phyloP scores from a whole-genome alignment of 192 early-diverging fungal genomes.

The Linnemannia exigua region DNA sequence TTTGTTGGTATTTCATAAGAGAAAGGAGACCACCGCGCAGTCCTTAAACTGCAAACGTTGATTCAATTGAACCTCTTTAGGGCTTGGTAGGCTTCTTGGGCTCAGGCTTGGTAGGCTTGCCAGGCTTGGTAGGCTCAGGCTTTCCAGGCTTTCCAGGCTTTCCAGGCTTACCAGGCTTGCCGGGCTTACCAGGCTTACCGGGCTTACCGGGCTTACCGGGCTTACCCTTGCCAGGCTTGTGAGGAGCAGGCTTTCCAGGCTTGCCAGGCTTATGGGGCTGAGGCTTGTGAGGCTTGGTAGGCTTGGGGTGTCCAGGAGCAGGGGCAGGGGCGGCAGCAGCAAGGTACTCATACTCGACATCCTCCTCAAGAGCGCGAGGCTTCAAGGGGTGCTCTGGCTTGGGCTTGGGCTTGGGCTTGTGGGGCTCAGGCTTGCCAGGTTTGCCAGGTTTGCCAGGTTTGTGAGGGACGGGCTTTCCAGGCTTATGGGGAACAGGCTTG shows the following conservation, averaged over 20 bases:
- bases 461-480: not conserved
- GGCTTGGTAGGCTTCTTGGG: not conserved
- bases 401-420: not conserved
- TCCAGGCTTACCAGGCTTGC: not conserved
- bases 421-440: not conserved
- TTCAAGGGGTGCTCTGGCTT: not conserved
- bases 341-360: too few relatives aligned
- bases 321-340: too few relatives aligned
- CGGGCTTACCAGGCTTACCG: not conserved
- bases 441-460: slow-evolving; percentile 1
- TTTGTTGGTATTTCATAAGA: not conserved
- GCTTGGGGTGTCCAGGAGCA: slow-evolving; percentile 9
- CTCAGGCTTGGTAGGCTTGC: not conserved
- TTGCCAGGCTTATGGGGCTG: slow-evolving; percentile 2
- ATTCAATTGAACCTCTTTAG: not conserved
- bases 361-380: too few relatives aligned
- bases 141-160: not conserved
- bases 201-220: slow-evolving; percentile 1
- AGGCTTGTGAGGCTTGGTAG: slow-evolving; percentile 10
- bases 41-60: not conserved
- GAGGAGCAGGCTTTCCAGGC: not conserved
- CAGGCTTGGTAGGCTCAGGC: not conserved
- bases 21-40: too few relatives aligned
- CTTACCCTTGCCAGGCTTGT: not conserved
- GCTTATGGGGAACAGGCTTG: slow-evolving; percentile 10